A percentile compares a stretch with the other conserved stretches of the same genome.
Conservation (phyloP, 2,329 filamentous ascomycete species). For the Graphilbum fragrans region DNA sequence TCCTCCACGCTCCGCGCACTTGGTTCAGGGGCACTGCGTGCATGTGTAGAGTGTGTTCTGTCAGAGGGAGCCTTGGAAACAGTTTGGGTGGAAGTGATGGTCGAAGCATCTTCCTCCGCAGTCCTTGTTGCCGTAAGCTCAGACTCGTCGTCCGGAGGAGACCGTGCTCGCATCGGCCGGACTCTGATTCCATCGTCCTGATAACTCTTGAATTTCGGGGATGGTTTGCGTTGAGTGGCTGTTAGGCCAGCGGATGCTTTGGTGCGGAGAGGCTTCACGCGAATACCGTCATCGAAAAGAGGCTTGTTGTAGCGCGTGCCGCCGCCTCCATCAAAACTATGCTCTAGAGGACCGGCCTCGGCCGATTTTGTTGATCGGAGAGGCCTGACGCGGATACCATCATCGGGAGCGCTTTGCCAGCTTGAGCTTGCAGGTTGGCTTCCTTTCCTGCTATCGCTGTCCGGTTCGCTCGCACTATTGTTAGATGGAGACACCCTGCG, state of each 20-base stretch:
- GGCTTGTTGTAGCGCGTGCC: not conserved
- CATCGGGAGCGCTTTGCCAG: constrained; percentile 14
- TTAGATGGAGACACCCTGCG: not conserved
- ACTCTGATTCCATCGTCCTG: not conserved
- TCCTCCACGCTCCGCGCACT: not conserved
- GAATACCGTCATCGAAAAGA: not conserved
- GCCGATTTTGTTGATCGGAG: constrained; percentile 7
- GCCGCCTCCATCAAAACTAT: not conserved
- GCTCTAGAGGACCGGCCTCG: not conserved
- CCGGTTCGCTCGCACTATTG: constrained; percentile 4
- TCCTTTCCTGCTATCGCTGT: constrained; percentile 9
- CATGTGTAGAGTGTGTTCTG: not conserved
- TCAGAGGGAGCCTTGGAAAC: not conserved
- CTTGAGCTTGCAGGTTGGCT: constrained; percentile 2
- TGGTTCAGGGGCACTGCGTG: constrained; percentile 5
- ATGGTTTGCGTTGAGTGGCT: not conserved
- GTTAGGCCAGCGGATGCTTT: too few species aligned
- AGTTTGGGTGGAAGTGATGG: not conserved
- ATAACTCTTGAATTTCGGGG: not conserved
- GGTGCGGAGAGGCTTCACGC: not conserved
- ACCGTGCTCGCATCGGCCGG: not conserved
- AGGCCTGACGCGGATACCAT: constrained; percentile 27
- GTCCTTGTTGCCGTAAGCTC: constrained; percentile 1
- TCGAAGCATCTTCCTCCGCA: constrained; percentile 12
- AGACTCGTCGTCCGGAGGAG: not conserved